These are phyloP conservation scores for Aspergillus hancockii DNA, from an alignment of 495 filamentous ascomycete genomes.

Conservation along the genomic window DNA sequence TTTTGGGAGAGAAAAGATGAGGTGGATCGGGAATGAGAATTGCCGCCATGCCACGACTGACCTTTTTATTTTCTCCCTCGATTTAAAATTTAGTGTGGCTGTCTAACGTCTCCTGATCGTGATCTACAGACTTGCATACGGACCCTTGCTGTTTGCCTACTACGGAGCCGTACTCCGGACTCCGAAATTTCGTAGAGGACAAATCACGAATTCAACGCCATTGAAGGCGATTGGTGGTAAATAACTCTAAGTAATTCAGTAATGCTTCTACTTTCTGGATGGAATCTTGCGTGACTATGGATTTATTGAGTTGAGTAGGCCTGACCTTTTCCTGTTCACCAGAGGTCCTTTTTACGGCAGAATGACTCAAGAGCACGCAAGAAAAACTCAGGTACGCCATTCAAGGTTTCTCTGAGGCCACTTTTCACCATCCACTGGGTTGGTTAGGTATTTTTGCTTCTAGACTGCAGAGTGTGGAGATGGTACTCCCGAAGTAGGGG, in stretches of 20 bases:
- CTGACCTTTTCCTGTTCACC: background rate
- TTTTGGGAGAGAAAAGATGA: background rate
- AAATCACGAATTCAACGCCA: background rate
- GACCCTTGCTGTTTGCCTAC: background rate
- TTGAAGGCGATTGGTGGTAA: background rate
- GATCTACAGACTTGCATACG: constrained; percentile 2
- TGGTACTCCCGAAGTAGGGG: constrained; percentile 12
- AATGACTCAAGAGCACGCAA: constrained; percentile 5
- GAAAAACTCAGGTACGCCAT: constrained; percentile 19
- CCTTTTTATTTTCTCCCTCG: background rate
- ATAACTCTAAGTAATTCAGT: background rate
- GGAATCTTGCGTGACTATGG: background rate
- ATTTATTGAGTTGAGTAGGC: background rate
- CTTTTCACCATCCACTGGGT: constrained; percentile 22
- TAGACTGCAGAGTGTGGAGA: constrained; percentile 23
- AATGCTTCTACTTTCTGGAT: background rate
- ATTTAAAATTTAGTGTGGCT: background rate
- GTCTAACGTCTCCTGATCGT: constrained; percentile 4
- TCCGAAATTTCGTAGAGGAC: background rate
- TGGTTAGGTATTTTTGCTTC: constrained; percentile 23
- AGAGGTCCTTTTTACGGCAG: background rate
- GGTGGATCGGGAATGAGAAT: background rate
- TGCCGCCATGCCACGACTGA: background rate
- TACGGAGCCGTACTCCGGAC: constrained; percentile 4
- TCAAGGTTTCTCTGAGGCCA: constrained; percentile 19